phyloP scores from a whole-genome alignment of 768 basidiomycete species.

The Mycena rebaudengoi region DNA sequence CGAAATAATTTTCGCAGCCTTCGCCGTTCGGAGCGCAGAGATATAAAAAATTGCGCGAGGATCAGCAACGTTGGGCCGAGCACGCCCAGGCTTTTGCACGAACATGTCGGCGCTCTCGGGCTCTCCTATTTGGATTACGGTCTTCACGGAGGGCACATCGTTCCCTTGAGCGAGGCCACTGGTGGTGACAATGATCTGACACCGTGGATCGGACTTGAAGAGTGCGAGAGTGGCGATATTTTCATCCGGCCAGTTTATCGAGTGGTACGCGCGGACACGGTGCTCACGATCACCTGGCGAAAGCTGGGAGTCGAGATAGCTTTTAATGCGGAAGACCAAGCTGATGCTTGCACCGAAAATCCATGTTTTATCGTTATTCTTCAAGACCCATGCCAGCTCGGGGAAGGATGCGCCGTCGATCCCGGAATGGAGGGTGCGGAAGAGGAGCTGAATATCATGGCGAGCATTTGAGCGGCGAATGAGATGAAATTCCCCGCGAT shows the following conservation, averaged over 20 bases:
- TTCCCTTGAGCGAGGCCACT: neutral
- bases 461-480: conserved; percentile 36
- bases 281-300: neutral
- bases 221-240: neutral
- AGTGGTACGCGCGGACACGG: neutral
- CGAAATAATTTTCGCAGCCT: neutral
- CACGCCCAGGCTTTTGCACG: neutral
- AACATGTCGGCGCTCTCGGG: conserved; percentile 5
- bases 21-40: neutral
- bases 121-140: neutral
- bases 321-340: conserved; percentile 27
- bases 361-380: conserved; percentile 24
- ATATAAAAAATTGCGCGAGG: neutral
- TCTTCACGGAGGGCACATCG: neutral
- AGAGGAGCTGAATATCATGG: conserved; percentile 33
- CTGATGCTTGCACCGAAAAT: conserved; percentile 38
- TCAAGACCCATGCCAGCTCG: conserved; percentile 35
- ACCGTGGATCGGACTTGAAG: neutral
- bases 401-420: conserved; percentile 27
- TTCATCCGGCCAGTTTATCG: neutral
- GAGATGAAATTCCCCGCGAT: conserved; percentile 26
- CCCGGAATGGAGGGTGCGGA: conserved; percentile 26
- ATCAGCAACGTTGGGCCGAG: neutral
- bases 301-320: conserved; percentile 24
- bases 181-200: neutral